Evolutionary conservation across 495 filamentous ascomycete species (phyloP).

Genomic region (Penicillium chermesinum): DNA sequence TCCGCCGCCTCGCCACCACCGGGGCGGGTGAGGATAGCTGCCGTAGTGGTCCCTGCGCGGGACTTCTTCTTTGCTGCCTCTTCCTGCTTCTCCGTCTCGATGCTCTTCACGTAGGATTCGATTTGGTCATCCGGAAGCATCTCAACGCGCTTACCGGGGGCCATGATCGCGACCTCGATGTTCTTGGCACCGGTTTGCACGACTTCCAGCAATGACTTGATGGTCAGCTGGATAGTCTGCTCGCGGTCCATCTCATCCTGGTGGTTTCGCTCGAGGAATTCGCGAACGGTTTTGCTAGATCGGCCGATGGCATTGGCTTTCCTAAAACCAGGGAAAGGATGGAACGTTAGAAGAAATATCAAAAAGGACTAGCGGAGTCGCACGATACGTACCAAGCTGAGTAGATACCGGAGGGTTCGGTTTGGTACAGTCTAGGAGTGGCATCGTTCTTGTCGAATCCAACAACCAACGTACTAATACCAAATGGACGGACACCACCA

Average conservation of each 20-base stretch:
- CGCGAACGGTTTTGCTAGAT: constrained; percentile 96
- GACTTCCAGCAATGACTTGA: constrained; percentile 96
- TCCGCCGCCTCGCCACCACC: constrained; percentile 44
- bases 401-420: constrained; percentile 96
- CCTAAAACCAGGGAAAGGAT: constrained; percentile 47
- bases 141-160: constrained; percentile 85
- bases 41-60: constrained; percentile 68
- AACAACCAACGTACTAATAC: constrained; percentile 94
- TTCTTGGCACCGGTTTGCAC: constrained; percentile 99
- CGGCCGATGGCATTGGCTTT: constrained; percentile 99
- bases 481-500: constrained; percentile 94
- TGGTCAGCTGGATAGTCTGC: constrained; percentile 92
- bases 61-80: constrained; percentile 97
- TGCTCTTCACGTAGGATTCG: constrained; percentile 93
- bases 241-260: constrained; percentile 94
- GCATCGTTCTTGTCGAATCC: constrained; percentile 92
- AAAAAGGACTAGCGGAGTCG: neutral
- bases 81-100: constrained; percentile 98
- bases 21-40: constrained; percentile 69
- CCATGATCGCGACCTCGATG: constrained; percentile 98
- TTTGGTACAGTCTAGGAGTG: constrained; percentile 87
- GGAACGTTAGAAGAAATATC: constrained; percentile 10
- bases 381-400: constrained; percentile 74
- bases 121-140: constrained; percentile 95
- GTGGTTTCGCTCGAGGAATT: constrained; percentile 97